Base-by-base conservation (phyloP, 1,284 basidiomycete genomes). In the Trametes versicolor region DNA sequence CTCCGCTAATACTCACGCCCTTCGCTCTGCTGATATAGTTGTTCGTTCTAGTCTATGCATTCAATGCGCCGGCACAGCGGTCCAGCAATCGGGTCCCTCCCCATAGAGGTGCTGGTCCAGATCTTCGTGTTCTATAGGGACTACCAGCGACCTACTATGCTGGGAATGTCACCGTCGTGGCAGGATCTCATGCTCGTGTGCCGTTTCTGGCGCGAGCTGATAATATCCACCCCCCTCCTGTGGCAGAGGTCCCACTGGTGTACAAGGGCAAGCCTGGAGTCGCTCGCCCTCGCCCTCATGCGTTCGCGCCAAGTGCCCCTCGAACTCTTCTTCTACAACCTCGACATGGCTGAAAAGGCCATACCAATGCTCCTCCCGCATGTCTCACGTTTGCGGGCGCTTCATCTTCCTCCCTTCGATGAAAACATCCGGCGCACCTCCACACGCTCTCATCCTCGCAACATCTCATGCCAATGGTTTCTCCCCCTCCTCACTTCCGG, bases 141-240 rank as follows among this genome's bases (percentile, higher is more conserved):
- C n/a, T n/a, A n/a, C n/a, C n/a, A n/a, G n/a, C n/a, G n/a, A n/a
- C n/a, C n/a, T n/a, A n/a, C n/a, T n/a, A n/a, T n/a, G n/a, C n/a
- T n/a, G n/a, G n/a, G n/a, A n/a, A n/a, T n/a, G n/a, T n/a, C n/a
- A n/a, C n/a, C n/a, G n/a, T 8, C 39, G 39, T 58, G 56, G 56
- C 23, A 49, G 27, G 4, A 19, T 7, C 45, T 49, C 47, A 58
- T 58, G 56, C 45, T 58, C 15, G 56, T 58, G 10, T 58, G 56
- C 21, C 56, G 56, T 6, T 12, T 23, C 8, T 58, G 56, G 56
- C 56, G 47, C 34, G 47, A 23, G n/a, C 34, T 58, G 5, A 47
- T 32, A 17, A 12, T 48, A 7, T 27, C 45, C 13, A 49, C 32
- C 8, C 56, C 56, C 15, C 25, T 9, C n/a, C 32, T 49, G 10